Base-by-base conservation (phyloP, 202 grass and related monocot genomes). In the Digitaria exilis region DNA sequence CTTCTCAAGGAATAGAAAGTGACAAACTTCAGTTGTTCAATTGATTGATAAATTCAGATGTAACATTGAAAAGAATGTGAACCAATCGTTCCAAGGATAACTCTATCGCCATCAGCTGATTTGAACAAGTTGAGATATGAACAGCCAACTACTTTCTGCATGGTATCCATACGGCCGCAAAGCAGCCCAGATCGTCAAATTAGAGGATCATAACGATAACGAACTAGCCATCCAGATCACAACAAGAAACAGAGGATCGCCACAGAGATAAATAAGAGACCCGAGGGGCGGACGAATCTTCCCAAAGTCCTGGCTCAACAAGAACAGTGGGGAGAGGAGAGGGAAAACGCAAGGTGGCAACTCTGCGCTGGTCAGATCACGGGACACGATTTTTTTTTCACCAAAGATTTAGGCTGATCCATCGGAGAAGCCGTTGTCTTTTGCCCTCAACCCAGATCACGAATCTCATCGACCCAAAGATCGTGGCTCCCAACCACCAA, bases 391-490 rank as follows among this genome's bases (percentile, higher is more conserved):
- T 39, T 39, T 26, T 39, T 26, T 71, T 62, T 19, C 28, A 15
- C n/a, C 3, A 12, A 13, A 3, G 79, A 79, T 86, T 83, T 74
- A 58, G 73, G 66, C 42, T 9, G 67, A 79, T 79, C 83, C 79
- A 79, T 16, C 8, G 6, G 11, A 17, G 7, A 1, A 73, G 32
- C 41, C 28, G 16, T 8, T 2, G 1, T 34, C 0, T 46, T 30
- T 54, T 6, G 21, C 49, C 54, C n/a, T 10, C 22, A 48, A 41
- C 45, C 59, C 31, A 74, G 84, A 90, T 83, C 84, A 82, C 73
- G 24, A 79, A 76, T 64, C 70, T 11, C 63, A 14, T 76, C 91
- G 3, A 91, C 82, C 58, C 86, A 82, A 84, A 91, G 34, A 89
- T 78, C 21, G 60, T 30, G 44, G 81, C 69, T 26, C 80, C 44